These are phyloP conservation scores for Suhomyces terraborum DNA, from an alignment of 1,139 yeast species.

Conservation along the genomic window DNA sequence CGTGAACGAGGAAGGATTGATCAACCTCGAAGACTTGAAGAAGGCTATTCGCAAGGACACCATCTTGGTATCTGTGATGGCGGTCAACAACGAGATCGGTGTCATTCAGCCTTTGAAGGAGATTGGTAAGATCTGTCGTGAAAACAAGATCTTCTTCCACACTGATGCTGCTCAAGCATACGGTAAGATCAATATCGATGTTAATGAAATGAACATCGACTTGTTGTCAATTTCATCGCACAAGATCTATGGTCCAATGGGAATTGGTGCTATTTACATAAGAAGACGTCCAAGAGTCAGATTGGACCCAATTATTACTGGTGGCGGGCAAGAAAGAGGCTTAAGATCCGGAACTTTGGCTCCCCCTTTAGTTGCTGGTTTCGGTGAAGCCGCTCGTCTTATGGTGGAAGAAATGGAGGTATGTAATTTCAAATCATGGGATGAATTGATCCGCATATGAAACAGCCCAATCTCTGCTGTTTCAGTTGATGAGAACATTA, in stretches of 20 bases:
- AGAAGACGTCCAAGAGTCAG: conserved; percentile 99
- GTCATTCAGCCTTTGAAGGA: conserved; percentile 95
- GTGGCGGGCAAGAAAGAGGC: conserved; percentile 99
- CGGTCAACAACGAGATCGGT: conserved; percentile 97
- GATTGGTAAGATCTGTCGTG: conserved; percentile 85
- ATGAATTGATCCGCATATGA: conserved; percentile 8
- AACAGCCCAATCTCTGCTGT: conserved; percentile 11
- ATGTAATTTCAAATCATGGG: conserved; percentile 19
- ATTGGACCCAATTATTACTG: conserved; percentile 89
- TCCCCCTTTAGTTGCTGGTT: conserved; percentile 92
- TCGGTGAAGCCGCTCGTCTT: conserved; percentile 95
- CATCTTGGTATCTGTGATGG: conserved; percentile 90
- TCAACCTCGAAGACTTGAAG: conserved; percentile 75
- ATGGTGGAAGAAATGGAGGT: conserved; percentile 67
- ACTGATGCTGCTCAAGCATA: conserved; percentile 99
- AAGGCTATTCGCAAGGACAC: conserved; percentile 90
- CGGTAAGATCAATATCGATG: conserved; percentile 92
- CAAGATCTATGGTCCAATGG: conserved; percentile 97
- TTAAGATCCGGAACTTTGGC: conserved; percentile 95
- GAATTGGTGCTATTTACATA: conserved; percentile 92
- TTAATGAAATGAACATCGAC: conserved; percentile 90
- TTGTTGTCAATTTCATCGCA: conserved; percentile 92
- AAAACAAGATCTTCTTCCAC: conserved; percentile 90
- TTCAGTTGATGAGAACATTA: conserved; percentile 14
- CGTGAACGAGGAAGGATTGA: conserved; percentile 78